These are phyloP conservation scores for Colletotrichum sp. DNA, from an alignment of 2,329 filamentous ascomycete genomes.

Conservation along the genomic window DNA sequence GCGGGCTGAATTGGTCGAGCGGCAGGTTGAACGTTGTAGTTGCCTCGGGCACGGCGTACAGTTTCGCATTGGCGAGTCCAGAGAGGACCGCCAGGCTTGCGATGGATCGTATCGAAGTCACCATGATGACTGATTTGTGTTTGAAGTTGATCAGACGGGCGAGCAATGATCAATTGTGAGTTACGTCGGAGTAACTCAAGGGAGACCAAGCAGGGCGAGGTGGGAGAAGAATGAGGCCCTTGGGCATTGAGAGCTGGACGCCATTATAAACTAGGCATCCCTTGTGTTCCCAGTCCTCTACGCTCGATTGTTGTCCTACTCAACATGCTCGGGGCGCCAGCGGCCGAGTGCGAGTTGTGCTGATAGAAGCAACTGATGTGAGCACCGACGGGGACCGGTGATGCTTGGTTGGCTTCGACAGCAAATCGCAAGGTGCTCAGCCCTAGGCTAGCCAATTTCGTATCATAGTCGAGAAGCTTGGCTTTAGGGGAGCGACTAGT, in stretches of 20 bases:
- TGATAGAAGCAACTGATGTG: neutral
- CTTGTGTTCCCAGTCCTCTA: neutral
- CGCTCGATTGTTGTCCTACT: neutral
- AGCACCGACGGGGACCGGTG: neutral
- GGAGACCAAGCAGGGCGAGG: neutral
- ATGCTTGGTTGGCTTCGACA: neutral
- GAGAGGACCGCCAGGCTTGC: constrained; percentile 30
- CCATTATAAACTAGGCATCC: constrained; percentile 7
- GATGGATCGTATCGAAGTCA: constrained; percentile 26
- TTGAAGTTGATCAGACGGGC: neutral
- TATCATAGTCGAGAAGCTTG: constrained; percentile 28
- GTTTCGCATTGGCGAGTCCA: constrained; percentile 37
- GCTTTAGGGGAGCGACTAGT: constrained; percentile 23
- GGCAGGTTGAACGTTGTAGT: constrained; percentile 37
- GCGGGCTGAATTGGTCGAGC: constrained; percentile 39
- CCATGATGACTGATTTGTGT: constrained; percentile 23
- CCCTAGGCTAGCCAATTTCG: constrained; percentile 27
- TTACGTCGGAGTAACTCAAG: neutral
- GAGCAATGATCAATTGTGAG: neutral
- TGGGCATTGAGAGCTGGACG: neutral
- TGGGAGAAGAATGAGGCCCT: neutral
- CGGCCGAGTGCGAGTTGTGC: neutral
- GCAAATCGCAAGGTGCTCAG: constrained; percentile 18
- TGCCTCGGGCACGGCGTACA: constrained; percentile 37
- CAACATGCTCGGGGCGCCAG: neutral